Evolutionary conservation across 2,329 filamentous ascomycete species (phyloP), one percentile per base, ranked within the genome.

Genomic region (Fusarium brevicatenulatum): DNA sequence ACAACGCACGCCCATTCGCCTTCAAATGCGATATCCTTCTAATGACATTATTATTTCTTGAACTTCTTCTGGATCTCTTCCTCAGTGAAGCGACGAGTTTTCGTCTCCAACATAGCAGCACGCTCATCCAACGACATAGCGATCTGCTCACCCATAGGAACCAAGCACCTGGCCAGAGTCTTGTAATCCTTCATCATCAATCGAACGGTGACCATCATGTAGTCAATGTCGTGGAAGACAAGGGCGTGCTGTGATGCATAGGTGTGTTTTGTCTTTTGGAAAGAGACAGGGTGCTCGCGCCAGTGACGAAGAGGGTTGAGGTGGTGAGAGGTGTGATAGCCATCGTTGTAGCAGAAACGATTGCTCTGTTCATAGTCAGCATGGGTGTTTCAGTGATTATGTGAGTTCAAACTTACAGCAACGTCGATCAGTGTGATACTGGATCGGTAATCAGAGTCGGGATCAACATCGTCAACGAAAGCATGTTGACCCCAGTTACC

Each of bases 401-500:
- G 15, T 4, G 28, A 1, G 16, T 36, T 19, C 9, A 12, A 36
- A 83, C 91, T 83, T 86, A 94, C 92, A 11, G 91, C 86, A 11
- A 95, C 92, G 77, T 95, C 93, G 61, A 95, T 91, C 30, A 95
- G 79, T 0, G 93, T 95, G 72, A 95, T 93, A 80, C 92, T 95
- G 1, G 91, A 94, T 40, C 92, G 86, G 76, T 91, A 95, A 78
- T 95, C 93, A 1, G 92, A 95, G 76, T 93, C 89, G 0, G 93
- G 93, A 73, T 94, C 91, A 18, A 89, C 84, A 25, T 91, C 88
- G 76, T 95, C 93, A 11, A 95, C 92, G 71, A 95, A 91, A 3
- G 93, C 93, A 79, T 95, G 93, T 79, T 95, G 93, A 7, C 92
- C 93, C 92, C 92, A 95, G 78, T 95, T 95, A 3, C 93, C 93